These are phyloP conservation scores for Neurospora sublineolata DNA, from an alignment of 495 filamentous ascomycete genomes.

Conservation along the genomic window DNA sequence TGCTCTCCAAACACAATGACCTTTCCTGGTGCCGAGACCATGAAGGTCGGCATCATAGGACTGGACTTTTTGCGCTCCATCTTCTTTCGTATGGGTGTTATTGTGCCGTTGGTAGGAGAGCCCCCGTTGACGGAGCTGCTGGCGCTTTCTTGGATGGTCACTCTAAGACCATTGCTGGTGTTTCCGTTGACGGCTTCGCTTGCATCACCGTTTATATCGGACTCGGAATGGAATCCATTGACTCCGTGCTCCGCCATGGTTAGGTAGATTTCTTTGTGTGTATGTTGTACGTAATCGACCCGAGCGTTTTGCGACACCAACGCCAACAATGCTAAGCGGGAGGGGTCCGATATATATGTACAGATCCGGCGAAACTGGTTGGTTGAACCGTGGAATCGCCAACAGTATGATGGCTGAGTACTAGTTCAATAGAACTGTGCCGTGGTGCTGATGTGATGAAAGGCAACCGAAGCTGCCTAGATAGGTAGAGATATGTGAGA, in stretches of 20 bases:
- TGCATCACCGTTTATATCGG: slow-evolving; percentile 11
- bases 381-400: neutral
- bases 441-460: neutral
- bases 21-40: slow-evolving; percentile 95
- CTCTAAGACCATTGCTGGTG: slow-evolving; percentile 2
- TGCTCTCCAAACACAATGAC: slow-evolving; percentile 97
- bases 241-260: slow-evolving; percentile 11
- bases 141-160: slow-evolving; percentile 4
- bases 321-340: neutral
- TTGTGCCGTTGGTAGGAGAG: slow-evolving; percentile 3
- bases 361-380: neutral
- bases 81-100: slow-evolving; percentile 16
- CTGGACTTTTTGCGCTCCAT: slow-evolving; percentile 41
- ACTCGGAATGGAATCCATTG: slow-evolving; percentile 15
- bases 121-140: slow-evolving; percentile 16
- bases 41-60: slow-evolving; percentile 72
- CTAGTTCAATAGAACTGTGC: neutral
- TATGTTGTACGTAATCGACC: neutral
- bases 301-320: neutral
- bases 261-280: neutral
- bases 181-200: slow-evolving; percentile 16
- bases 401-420: neutral
- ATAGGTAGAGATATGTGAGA: neutral
- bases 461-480: neutral
- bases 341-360: neutral